phyloP scores from a whole-genome alignment of 805 yeast species.

The Zygosaccharomyces kombuchaensis region DNA sequence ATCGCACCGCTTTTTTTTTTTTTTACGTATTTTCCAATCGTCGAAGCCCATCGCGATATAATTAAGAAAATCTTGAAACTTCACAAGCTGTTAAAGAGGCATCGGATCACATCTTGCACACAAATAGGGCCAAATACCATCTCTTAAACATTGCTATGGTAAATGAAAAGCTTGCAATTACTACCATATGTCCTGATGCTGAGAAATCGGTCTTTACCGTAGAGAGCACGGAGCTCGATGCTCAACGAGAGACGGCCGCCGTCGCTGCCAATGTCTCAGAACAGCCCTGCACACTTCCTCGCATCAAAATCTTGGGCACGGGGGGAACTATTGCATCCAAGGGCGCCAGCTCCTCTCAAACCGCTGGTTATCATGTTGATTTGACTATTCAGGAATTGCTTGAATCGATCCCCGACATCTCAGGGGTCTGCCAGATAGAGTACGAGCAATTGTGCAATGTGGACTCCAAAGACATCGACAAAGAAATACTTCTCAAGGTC shows the following conservation, averaged over 20 bases:
- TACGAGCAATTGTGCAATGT: slow-evolving; percentile 61
- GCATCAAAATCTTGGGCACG: slow-evolving; percentile 49
- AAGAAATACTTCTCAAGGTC: slow-evolving; percentile 42
- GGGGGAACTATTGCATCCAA: slow-evolving; percentile 60
- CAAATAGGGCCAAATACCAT: neutral
- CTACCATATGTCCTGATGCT: slow-evolving; percentile 33
- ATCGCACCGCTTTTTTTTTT: neutral
- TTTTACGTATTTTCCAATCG: neutral
- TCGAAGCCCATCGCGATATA: neutral
- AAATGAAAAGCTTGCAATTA: slow-evolving; percentile 28
- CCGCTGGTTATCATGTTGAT: slow-evolving; percentile 53
- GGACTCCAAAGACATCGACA: slow-evolving; percentile 55
- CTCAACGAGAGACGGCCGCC: slow-evolving; percentile 6
- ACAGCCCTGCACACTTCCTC: slow-evolving; percentile 25
- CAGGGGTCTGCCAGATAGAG: slow-evolving; percentile 49
- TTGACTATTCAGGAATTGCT: slow-evolving; percentile 49
- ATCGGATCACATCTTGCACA: neutral
- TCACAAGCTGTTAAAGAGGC: neutral
- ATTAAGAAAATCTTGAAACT: neutral
- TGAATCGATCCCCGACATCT: slow-evolving; percentile 52
- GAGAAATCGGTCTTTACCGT: slow-evolving; percentile 32
- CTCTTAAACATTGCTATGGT: slow-evolving; percentile 17
- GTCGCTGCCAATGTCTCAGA: slow-evolving; percentile 2
- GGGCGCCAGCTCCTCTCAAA: slow-evolving; percentile 43
- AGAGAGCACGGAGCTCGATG: slow-evolving; percentile 13